Conservation (phyloP, 345 rosid species). For the Gossypium turneri region DNA sequence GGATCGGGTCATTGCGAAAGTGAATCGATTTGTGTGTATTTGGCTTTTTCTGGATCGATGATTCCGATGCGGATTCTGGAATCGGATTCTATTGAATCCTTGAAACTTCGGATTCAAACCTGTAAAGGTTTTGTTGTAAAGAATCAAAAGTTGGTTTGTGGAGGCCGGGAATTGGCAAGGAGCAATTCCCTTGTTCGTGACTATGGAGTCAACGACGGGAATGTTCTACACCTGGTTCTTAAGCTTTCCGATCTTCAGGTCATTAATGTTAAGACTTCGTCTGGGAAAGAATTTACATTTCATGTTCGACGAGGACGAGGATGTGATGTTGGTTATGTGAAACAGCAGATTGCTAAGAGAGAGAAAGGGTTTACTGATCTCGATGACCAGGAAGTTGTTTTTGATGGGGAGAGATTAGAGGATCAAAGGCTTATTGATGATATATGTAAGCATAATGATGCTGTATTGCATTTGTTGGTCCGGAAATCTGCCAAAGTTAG, state of each 20-base stretch:
- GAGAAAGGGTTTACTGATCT: conserved; percentile 44
- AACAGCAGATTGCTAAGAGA: conserved; percentile 52
- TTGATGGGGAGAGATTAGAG: conserved; percentile 59
- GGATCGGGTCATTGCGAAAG: conserved; percentile 20
- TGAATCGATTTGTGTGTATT: conserved; percentile 50
- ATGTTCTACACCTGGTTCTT: conserved; percentile 71
- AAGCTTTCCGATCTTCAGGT: conserved; percentile 69
- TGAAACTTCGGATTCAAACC: conserved; percentile 65
- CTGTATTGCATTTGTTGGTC: conserved; percentile 54
- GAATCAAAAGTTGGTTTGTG: conserved; percentile 69
- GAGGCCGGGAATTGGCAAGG: conserved; percentile 64
- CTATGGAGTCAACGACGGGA: conserved; percentile 64
- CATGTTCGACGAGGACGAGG: conserved; percentile 46
- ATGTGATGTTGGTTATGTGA: conserved; percentile 64
- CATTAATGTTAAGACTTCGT: conserved; percentile 50
- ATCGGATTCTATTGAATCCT: conserved; percentile 63
- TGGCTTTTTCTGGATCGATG: conserved; percentile 34
- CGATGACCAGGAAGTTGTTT: conserved; percentile 59
- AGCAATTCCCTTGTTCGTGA: conserved; percentile 65
- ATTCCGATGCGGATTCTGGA: conserved; percentile 55
- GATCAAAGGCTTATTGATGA: conserved; percentile 67
- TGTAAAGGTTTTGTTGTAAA: conserved; percentile 62
- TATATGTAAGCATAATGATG: conserved; percentile 44
- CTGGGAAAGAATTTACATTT: conserved; percentile 56
- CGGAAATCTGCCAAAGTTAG: conserved; percentile 60